A percentile compares a stretch with the other conserved stretches of the same genome.
Evolutionary conservation across 2,329 filamentous ascomycete genomes (phyloP).

Genomic region (Fusarium annulatum): DNA sequence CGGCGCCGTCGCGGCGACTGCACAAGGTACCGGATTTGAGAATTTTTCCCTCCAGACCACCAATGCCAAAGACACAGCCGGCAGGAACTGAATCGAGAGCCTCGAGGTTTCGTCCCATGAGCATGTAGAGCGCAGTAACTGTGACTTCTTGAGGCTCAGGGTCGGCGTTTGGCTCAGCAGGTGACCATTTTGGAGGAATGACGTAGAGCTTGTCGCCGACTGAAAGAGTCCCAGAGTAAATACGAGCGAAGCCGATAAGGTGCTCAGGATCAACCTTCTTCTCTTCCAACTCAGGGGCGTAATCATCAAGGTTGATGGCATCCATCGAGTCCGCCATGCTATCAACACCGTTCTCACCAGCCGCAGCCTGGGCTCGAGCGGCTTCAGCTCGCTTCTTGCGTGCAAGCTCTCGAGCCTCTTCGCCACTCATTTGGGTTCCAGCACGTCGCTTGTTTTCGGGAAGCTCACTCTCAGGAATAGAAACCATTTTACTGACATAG

Average conservation of each 20-base stretch:
- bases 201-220: slow-evolving; percentile 94
- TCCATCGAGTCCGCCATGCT: slow-evolving; percentile 70
- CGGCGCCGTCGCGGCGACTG: slow-evolving; percentile 84
- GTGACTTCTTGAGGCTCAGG: slow-evolving; percentile 85
- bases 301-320: slow-evolving; percentile 68
- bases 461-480: slow-evolving; percentile 90
- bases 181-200: slow-evolving; percentile 91
- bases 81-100: slow-evolving; percentile 86
- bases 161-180: slow-evolving; percentile 75
- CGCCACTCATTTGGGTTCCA: slow-evolving; percentile 77
- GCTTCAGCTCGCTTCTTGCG: slow-evolving; percentile 91
- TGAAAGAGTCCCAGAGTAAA: slow-evolving; percentile 90
- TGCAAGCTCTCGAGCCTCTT: slow-evolving; percentile 89
- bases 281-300: slow-evolving; percentile 59
- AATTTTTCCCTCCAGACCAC: slow-evolving; percentile 91
- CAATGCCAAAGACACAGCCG: slow-evolving; percentile 94
- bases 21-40: slow-evolving; percentile 95
- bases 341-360: slow-evolving; percentile 61
- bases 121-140: slow-evolving; percentile 88
- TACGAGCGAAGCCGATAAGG: slow-evolving; percentile 91
- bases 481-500: slow-evolving; percentile 99
- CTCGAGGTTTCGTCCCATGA: slow-evolving; percentile 94
- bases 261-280: slow-evolving; percentile 81
- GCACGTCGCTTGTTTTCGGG: slow-evolving; percentile 82
- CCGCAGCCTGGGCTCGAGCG: slow-evolving; percentile 77